phyloP scores from a whole-genome alignment of 1,139 yeast species.

The Candida sp. region DNA sequence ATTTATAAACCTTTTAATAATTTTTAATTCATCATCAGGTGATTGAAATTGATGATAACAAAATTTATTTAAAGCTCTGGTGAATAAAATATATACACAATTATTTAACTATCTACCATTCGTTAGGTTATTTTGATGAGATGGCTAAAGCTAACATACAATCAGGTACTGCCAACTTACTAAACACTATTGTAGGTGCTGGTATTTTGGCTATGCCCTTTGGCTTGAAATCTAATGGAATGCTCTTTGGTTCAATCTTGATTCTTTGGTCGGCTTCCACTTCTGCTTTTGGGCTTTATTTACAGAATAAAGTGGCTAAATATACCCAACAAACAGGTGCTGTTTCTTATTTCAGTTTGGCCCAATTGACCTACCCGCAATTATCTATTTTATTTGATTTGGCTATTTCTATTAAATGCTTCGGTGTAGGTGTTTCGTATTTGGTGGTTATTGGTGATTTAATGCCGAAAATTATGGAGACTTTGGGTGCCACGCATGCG shows the following conservation, averaged over 20 bases:
- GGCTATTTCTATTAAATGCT: constrained; percentile 63
- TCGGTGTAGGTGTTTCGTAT: constrained; percentile 90
- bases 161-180: constrained; percentile 50
- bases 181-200: constrained; percentile 55
- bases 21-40: too few species aligned
- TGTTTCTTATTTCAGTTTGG: constrained; percentile 50
- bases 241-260: constrained; percentile 43
- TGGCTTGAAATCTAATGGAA: constrained; percentile 50
- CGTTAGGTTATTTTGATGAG: neutral
- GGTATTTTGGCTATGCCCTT: constrained; percentile 58
- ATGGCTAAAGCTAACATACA: constrained; percentile 38
- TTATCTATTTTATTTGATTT: constrained; percentile 43
- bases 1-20: too few species aligned
- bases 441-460: constrained; percentile 87
- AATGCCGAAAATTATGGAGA: constrained; percentile 70
- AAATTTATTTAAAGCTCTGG: neutral
- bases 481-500: constrained; percentile 30
- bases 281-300: constrained; percentile 50
- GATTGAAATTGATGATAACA: too few species aligned
- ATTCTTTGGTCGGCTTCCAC: constrained; percentile 47
- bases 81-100: neutral
- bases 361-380: constrained; percentile 54
- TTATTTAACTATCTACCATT: neutral
- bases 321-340: constrained; percentile 47
- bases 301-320: constrained; percentile 49